Evolutionary conservation across 2,329 filamentous ascomycete species (phyloP), one percentile per base, ranked within the genome.

Genomic region (Myriosclerotinia scirpicola): DNA sequence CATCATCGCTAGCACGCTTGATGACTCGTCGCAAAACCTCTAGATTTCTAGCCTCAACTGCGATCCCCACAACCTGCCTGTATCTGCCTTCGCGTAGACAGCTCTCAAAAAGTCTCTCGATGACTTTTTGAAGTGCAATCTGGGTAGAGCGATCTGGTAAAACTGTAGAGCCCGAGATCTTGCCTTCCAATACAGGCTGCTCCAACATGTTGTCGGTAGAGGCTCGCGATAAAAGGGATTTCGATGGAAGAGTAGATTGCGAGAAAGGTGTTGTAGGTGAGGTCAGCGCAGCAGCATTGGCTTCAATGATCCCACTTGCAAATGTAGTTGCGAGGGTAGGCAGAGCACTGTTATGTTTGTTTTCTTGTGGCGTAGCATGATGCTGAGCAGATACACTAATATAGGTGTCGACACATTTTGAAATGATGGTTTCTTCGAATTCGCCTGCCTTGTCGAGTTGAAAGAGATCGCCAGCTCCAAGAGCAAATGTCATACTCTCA

Each of bases 371-470:
- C 77, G 69, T 83, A 79, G 80, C 83, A 83, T 77, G 83, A 81
- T 77, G 85, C 81, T 68, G 69, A 5, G 86, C 86, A 61, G 87
- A 90, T 63, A 93, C 85, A 68, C 92, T 89, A 76, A 99, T 97
- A 81, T 97, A 99, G 71, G 96, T 96, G 79, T 99, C 95, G 76
- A 99, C 88, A 77, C 95, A 99, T 85, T 96, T 97, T 68, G 94
- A 94, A 78, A 98, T 93, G 81, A 99, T 98, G 67, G 95, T 99
- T 82, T 99, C 93, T 80, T 99, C 95, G 76, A 97, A 99, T 82
- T 99, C 95, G 79, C 92, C 91, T 63, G 91, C 90, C 65, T 89
- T 85, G 75, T 97, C 91, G 71, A 98, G 86, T 81, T 96, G 92
- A 84, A 99, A 97, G 60, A 97, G 88, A 77, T 97, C 92, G 68